These are phyloP conservation scores for Wickerhamiella azyma DNA, from an alignment of 805 yeast genomes.

Conservation along the genomic window DNA sequence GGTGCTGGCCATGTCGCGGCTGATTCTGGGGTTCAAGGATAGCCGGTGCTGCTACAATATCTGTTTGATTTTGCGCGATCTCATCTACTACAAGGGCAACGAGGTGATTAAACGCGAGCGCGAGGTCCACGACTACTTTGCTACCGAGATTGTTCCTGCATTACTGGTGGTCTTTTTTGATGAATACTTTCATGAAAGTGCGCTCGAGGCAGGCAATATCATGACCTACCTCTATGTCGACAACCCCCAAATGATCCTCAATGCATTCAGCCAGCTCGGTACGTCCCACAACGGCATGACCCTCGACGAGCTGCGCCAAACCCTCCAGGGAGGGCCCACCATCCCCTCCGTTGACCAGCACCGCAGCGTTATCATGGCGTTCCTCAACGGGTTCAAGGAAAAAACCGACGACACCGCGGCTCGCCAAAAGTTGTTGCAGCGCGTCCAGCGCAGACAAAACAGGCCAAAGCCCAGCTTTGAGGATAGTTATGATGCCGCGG, in stretches of 20 bases:
- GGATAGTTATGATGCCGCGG: conserved; percentile 18
- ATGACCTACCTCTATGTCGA: conserved; percentile 60
- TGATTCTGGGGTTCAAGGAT: conserved; percentile 70
- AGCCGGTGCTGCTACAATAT: conserved; percentile 88
- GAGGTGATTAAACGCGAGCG: conserved; percentile 55
- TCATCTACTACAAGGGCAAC: conserved; percentile 38
- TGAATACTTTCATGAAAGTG: conserved; percentile 71
- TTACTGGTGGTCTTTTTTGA: conserved; percentile 55
- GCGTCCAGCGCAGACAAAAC: conserved; percentile 16
- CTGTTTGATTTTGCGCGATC: conserved; percentile 60
- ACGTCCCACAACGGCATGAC: conserved; percentile 29
- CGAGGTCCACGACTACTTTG: conserved; percentile 50
- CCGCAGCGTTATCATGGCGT: conserved; percentile 62
- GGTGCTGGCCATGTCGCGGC: conserved; percentile 57
- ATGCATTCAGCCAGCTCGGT: conserved; percentile 2
- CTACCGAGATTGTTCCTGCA: conserved; percentile 55
- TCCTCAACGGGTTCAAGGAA: conserved; percentile 49
- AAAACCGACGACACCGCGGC: conserved; percentile 22
- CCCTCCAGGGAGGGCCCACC: conserved; percentile 43
- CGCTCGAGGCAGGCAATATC: conserved; percentile 83
- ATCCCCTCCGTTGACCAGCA: conserved; percentile 56
- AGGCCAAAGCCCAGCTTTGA: conserved; percentile 13
- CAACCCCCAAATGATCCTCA: conserved; percentile 1
- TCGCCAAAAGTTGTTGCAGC: conserved; percentile 23
- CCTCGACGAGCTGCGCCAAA: conserved; percentile 48